phyloP scores from a whole-genome alignment of 148 eudicot species.

The Polygonum aviculare region DNA sequence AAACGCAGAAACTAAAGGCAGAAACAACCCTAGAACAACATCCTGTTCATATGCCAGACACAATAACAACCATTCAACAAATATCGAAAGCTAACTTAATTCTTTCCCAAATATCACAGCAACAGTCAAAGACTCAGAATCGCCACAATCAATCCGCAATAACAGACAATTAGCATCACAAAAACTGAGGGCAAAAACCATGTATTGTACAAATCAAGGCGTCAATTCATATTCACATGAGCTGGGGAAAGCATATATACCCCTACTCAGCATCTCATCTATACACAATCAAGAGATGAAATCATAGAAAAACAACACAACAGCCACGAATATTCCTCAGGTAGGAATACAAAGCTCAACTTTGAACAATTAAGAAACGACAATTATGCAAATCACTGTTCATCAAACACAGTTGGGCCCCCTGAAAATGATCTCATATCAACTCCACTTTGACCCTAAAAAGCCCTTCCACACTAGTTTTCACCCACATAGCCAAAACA shows the following conservation, averaged over 20 bases:
- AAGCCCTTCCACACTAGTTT: not conserved
- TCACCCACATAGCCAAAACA: not conserved
- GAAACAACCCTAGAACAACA: not conserved
- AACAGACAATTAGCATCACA: not conserved
- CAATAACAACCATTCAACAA: not conserved
- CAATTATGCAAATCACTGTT: not conserved
- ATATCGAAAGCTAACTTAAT: not conserved
- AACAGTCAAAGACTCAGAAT: not conserved
- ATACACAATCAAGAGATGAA: not conserved
- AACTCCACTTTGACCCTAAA: constrained; percentile 3
- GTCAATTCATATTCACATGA: constrained; percentile 1
- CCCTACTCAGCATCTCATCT: not conserved
- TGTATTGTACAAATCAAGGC: not conserved
- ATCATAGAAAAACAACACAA: constrained; percentile 2
- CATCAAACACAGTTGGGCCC: not conserved
- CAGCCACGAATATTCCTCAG: not conserved
- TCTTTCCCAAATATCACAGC: not conserved
- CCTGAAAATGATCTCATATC: not conserved
- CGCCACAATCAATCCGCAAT: not conserved
- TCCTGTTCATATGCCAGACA: not conserved
- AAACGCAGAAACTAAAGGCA: not conserved
- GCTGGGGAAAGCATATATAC: constrained; percentile 1
- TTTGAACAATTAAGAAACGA: constrained; percentile 3
- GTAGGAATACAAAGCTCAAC: constrained; percentile 4
- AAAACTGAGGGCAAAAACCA: not conserved